A percentile compares a stretch with the other conserved stretches of the same genome.
Evolutionary conservation across 345 rosid genomes (phyloP).

Genomic region (Toxicodendron radicans): DNA sequence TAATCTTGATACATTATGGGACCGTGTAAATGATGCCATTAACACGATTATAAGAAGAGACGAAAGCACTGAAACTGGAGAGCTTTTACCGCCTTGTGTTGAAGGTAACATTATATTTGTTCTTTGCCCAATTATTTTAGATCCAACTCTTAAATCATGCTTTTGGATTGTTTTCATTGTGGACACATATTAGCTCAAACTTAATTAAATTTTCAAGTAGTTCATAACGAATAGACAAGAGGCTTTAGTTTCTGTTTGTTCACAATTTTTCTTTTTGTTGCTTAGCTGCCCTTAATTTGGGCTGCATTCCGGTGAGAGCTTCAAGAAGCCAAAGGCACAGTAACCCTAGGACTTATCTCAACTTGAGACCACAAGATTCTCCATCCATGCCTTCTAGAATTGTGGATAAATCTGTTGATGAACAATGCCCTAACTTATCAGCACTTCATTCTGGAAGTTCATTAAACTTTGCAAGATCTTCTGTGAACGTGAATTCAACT

Average conservation of each 20-base stretch:
- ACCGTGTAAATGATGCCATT: conserved; percentile 86
- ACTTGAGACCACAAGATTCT: conserved; percentile 62
- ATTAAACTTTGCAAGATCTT: conserved; percentile 32
- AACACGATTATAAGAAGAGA: conserved; percentile 94
- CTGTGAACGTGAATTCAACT: conserved; percentile 20
- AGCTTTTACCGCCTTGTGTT: conserved; percentile 94
- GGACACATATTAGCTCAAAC: conserved; percentile 11
- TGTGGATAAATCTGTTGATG: conserved; percentile 33
- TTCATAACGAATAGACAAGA: neutral
- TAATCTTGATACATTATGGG: conserved; percentile 79
- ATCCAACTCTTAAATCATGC: conserved; percentile 14
- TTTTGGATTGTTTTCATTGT: neutral
- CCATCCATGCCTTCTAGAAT: conserved; percentile 36
- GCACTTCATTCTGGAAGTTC: conserved; percentile 33
- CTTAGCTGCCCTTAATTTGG: conserved; percentile 90
- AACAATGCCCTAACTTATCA: conserved; percentile 33
- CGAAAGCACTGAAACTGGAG: conserved; percentile 78
- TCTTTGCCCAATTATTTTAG: conserved; percentile 4
- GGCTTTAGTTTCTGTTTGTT: conserved; percentile 1
- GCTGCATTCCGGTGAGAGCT: conserved; percentile 90
- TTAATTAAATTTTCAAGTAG: conserved; percentile 2
- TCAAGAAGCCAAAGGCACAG: conserved; percentile 95
- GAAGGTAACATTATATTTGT: conserved; percentile 60
- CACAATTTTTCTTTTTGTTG: conserved; percentile 14
- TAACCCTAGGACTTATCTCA: conserved; percentile 78